Evolutionary conservation across 2,329 filamentous ascomycete genomes (phyloP), one percentile per base, ranked within the genome.

Genomic region (Colletotrichum truncatum): DNA sequence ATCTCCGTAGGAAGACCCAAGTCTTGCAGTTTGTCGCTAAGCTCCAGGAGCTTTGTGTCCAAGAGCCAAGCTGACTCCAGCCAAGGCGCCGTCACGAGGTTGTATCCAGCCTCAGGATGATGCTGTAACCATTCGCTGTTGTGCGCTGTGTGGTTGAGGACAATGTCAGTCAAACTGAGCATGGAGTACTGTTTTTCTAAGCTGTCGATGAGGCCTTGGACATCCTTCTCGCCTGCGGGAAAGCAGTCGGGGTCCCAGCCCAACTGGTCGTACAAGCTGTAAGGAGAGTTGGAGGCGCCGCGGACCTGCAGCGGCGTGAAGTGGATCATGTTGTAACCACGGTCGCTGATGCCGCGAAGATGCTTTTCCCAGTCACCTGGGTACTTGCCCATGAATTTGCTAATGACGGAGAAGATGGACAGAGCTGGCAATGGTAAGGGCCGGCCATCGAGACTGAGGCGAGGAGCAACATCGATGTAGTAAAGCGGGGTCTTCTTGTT

Each of bases 321-420:
- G 78, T 99, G 96, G 66, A 99, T 89, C 94, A 98, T 98, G 81
- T 99, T 99, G 85, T 99, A 99, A 46, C 94, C 94, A 67, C 96
- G 87, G 73, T 92, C 89, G 75, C 93, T 92, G 76, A 99, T 97
- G 26, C 96, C 94, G 61, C 87, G 86, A 62, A 99, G 82, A 76
- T 98, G 95, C 54, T 89, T 91, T 75, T 98, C 89, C 94, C 95
- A 99, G 73, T 97, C 93, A 14, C 84, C 84, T 0, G 95, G 93
- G 74, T 96, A 97, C 74, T 91, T 90, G 68, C 96, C 96, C 93
- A 99, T 97, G 81, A 98, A 98, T 80, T 99, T 99, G 75, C 95
- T 98, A 68, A 99, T 93, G 60, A 95, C 86, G 10, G 96, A 98
- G 80, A 98, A 97, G 70, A 98, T 87, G 12, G 93, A 97, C 52